Evolutionary conservation across 2,329 filamentous ascomycete genomes (phyloP).

Genomic region (Hortaea sp.): DNA sequence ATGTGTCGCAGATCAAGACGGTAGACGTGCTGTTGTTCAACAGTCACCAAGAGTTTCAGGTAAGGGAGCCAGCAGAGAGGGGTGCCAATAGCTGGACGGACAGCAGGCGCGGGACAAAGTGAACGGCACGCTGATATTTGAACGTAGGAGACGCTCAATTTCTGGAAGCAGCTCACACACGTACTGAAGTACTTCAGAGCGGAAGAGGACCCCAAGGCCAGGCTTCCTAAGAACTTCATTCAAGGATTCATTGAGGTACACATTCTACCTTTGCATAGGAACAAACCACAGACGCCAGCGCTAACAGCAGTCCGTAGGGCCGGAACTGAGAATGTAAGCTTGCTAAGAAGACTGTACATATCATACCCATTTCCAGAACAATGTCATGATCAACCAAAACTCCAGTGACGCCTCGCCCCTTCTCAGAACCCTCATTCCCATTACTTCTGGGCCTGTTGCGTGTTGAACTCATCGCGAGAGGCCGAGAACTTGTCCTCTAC

Average conservation of each 20-base stretch:
- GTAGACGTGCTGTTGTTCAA: slow-evolving; percentile 86
- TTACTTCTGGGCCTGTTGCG: slow-evolving; percentile 17
- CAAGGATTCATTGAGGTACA: slow-evolving; percentile 82
- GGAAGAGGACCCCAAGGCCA: slow-evolving; percentile 67
- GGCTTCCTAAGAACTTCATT: slow-evolving; percentile 83
- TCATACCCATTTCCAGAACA: slow-evolving; percentile 9
- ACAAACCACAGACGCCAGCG: slow-evolving; percentile 1
- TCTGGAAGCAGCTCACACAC: slow-evolving; percentile 95
- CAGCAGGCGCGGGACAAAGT: neutral
- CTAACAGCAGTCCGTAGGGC: slow-evolving; percentile 7
- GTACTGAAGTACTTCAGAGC: slow-evolving; percentile 94
- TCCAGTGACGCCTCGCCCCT: neutral
- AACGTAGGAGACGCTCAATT: slow-evolving; percentile 88
- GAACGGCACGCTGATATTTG: neutral
- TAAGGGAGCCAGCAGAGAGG: slow-evolving; percentile 29
- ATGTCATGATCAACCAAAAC: neutral
- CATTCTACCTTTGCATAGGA: neutral
- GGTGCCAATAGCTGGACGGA: no score
- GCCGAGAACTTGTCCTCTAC: slow-evolving; percentile 80
- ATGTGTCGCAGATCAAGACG: slow-evolving; percentile 76
- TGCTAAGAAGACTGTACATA: slow-evolving; percentile 15
- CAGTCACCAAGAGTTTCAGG: slow-evolving; percentile 90
- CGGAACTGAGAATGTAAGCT: slow-evolving; percentile 9
- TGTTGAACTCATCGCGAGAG: slow-evolving; percentile 53
- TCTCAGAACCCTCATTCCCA: slow-evolving; percentile 4